Evolutionary conservation across 208 protist genomes (phyloP), one percentile per base, ranked within the genome.

Genomic region (Wallacemonas sp.): DNA sequence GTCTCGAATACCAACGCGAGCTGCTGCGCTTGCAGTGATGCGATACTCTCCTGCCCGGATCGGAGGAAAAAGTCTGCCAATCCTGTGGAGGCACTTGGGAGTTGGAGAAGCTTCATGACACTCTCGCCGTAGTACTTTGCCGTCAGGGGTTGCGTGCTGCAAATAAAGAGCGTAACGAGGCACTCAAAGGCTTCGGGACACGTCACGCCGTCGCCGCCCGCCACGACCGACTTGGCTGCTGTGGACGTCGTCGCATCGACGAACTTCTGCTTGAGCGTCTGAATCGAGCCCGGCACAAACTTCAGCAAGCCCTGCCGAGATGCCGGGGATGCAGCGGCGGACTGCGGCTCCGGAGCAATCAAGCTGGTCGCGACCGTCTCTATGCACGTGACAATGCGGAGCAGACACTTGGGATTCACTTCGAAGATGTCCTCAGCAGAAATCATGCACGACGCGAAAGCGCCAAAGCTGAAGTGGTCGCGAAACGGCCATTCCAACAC

Each of bases 161-260:
- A 78, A 11, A 92, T 72, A 52, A 92, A 88, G 21, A 92, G 38
- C 0, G 62, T 75, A 14, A 65, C 68, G 16, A 85, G 24, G 33
- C 58, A 81, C 36, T 80, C 71, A 26, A 85, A 68, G 14, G 65
- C 79, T 32, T 78, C 79, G 0, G 52, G 41, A 64, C 79, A 85
- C 33, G 47, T 62, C 8, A 80, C 48, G 17, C 23, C 47, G 39
- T 23, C 21, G 24, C 3, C 17, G 26, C 38, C 39, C 4, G 19
- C 32, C 21, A 12, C 46, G 3, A 9, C 11, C 19, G 29, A 11
- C 38, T 38, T 58, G 8, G 68, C 21, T 14, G 27, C 5, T 5
- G 56, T n/a, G 12, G n/a, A 9, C 12, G 24, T 30, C 8, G 27
- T 44, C 2, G 57, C 56, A 0, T 38, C 34, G 0, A 43, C 55